phyloP scores from a whole-genome alignment of 257 asterid genomes.

The Euphrasia confusa region DNA sequence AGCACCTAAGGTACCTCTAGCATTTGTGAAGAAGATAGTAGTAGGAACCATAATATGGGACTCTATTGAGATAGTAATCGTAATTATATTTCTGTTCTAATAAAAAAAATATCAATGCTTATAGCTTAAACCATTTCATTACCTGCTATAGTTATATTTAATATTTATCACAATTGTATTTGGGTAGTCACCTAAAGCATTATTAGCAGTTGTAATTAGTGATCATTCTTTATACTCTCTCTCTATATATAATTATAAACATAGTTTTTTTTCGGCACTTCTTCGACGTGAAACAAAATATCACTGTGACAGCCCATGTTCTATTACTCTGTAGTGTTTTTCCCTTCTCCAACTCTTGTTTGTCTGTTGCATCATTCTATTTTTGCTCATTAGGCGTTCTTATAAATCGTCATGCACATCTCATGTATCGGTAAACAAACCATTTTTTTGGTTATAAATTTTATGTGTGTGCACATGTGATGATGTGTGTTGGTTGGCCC shows the following conservation, averaged over 20 bases:
- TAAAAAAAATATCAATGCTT: constrained; percentile 9
- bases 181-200: constrained; percentile 21
- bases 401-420: background rate
- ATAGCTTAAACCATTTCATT: constrained; percentile 15
- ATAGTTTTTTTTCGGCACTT: constrained; percentile 9
- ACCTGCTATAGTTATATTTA: constrained; percentile 10
- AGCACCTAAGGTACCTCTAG: constrained; percentile 41
- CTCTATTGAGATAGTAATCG: constrained; percentile 39
- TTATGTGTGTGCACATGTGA: constrained; percentile 2
- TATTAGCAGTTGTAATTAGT: constrained; percentile 26
- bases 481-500: constrained; percentile 8
- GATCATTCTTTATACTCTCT: constrained; percentile 26
- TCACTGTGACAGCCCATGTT: background rate
- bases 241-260: constrained; percentile 19
- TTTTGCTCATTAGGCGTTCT: background rate
- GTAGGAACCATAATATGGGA: constrained; percentile 40
- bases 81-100: constrained; percentile 1
- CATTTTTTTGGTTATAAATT: background rate
- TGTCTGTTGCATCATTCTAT: background rate
- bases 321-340: too few species aligned
- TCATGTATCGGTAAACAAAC: background rate
- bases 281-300: background rate
- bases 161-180: constrained; percentile 27
- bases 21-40: constrained; percentile 47
- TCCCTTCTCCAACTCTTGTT: too few species aligned